Evolutionary conservation across 441 rosid species (phyloP).

Genomic region (Jatropha podagrica): DNA sequence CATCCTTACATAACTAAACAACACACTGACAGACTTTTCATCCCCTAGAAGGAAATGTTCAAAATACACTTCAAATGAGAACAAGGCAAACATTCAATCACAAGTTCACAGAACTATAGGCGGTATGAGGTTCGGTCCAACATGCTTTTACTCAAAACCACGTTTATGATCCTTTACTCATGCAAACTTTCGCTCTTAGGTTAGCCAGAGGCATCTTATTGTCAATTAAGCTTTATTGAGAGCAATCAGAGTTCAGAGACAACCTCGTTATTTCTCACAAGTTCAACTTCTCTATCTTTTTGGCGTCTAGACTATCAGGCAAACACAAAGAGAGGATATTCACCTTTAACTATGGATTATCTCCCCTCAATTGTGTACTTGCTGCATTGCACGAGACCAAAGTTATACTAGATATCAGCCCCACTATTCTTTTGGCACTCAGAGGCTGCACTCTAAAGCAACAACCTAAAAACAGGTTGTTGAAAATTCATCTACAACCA

Average conservation of each 20-base stretch:
- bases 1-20: not conserved
- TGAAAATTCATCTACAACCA: not conserved
- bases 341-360: not conserved
- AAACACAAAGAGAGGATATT: too few species aligned
- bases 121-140: not conserved
- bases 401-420: not conserved
- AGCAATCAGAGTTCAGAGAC: not conserved
- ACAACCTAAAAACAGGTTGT: not conserved
- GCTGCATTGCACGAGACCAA: too few species aligned
- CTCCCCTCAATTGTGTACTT: too few species aligned
- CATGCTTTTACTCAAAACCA: not conserved
- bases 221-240: not conserved
- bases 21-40: not conserved
- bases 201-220: not conserved
- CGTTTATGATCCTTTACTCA: not conserved
- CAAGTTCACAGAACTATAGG: not conserved
- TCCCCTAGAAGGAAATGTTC: not conserved
- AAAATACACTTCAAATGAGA: not conserved
- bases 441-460: not conserved
- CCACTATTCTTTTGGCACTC: not conserved
- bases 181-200: not conserved
- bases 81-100: not conserved
- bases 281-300: not conserved
- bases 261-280: not conserved
- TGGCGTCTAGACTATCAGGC: not conserved